Evolutionary conservation across 2,329 filamentous ascomycete genomes (phyloP).

Genomic region (Ceratocystis eucalypticola): DNA sequence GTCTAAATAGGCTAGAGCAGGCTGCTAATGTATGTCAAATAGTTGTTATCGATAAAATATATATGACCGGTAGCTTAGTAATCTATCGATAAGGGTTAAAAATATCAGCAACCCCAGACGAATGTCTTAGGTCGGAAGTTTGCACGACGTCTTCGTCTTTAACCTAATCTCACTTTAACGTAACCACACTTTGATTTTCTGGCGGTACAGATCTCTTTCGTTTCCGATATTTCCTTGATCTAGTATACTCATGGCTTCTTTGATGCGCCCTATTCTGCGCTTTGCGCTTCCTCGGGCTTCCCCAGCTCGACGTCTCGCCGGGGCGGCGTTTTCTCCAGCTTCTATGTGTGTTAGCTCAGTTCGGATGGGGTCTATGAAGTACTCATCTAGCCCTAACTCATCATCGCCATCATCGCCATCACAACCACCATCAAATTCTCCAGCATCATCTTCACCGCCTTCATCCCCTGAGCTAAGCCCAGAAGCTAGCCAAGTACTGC

Average conservation of each 20-base stretch:
- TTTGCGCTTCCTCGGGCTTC: not conserved
- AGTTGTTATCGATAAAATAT: not conserved
- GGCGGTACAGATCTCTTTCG: too few species aligned
- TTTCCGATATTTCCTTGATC: too few species aligned
- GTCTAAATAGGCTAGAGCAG: too few species aligned
- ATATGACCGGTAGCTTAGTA: not conserved
- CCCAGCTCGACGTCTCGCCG: not conserved
- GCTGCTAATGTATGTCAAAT: too few species aligned
- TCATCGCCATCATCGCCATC: constrained; percentile 1
- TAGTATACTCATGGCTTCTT: constrained; percentile 11
- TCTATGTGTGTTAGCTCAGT: not conserved
- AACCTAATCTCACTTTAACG: too few species aligned
- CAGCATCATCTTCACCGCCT: constrained; percentile 8
- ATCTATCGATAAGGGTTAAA: not conserved
- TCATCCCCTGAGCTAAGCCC: constrained; percentile 1
- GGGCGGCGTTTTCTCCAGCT: not conserved
- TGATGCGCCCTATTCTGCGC: constrained; percentile 11
- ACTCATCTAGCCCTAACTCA: not conserved
- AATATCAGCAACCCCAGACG: not conserved
- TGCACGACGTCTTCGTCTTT: too few species aligned
- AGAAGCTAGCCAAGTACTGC: constrained; percentile 25
- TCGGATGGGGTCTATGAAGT: not conserved
- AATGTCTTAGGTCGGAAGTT: too few species aligned
- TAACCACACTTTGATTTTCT: too few species aligned
- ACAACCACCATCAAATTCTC: not conserved